phyloP scores from a whole-genome alignment of 176 grass and related monocot species.

The Triticum timopheevii region DNA sequence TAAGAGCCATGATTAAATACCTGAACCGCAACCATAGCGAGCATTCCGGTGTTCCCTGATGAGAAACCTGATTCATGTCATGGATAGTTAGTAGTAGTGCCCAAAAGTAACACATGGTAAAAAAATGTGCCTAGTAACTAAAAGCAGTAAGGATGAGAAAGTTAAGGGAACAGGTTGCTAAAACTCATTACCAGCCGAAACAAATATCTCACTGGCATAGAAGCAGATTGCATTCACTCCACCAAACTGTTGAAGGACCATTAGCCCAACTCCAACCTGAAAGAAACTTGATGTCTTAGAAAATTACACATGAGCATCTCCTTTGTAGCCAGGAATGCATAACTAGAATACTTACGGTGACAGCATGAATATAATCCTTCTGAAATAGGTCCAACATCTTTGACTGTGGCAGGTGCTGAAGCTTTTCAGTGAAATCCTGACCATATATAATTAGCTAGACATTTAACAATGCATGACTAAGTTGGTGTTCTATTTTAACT shows the following conservation, averaged over 20 bases:
- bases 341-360: slow-evolving; percentile 48
- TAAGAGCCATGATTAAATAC: slow-evolving; percentile 22
- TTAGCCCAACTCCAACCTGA: slow-evolving; percentile 82
- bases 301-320: neutral
- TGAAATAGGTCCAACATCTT: slow-evolving; percentile 71
- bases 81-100: neutral
- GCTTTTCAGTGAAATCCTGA: slow-evolving; percentile 74
- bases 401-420: slow-evolving; percentile 50
- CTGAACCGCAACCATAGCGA: slow-evolving; percentile 75
- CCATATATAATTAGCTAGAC: neutral
- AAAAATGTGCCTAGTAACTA: neutral
- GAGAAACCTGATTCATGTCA: slow-evolving; percentile 59
- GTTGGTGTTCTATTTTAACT: neutral
- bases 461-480: neutral
- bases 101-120: neutral
- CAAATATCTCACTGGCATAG: slow-evolving; percentile 92
- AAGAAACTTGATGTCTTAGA: neutral
- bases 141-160: neutral
- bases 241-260: slow-evolving; percentile 87
- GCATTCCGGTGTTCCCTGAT: slow-evolving; percentile 77
- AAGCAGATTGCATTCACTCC: slow-evolving; percentile 91
- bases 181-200: slow-evolving; percentile 68
- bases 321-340: neutral
- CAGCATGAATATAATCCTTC: slow-evolving; percentile 62
- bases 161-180: neutral